Evolutionary conservation across 306 rosid genomes (phyloP), one percentile per base, ranked within the genome.

Genomic region (Glycyrrhiza uralensis): DNA sequence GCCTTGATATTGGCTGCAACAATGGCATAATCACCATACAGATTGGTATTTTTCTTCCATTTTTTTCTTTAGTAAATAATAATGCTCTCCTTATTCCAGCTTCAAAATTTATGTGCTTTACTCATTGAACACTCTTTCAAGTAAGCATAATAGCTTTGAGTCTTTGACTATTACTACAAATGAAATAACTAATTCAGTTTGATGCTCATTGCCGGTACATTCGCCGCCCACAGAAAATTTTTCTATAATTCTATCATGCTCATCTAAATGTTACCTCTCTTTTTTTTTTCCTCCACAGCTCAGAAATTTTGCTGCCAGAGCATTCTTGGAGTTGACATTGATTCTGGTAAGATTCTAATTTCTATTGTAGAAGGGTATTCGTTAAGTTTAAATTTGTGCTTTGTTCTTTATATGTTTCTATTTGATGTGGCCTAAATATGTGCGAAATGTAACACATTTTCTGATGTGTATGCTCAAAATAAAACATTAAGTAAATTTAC

Each of bases 1-100:
- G 97, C 65, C 95, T 94, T 61, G 99, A 94, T 69, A 82, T 91
- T 76, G 96, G 97, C 58, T 91, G 99, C 85, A 94, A 94, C 45
- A 82, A 51, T 74, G 98, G 96, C 28, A 39, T 80, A 11, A 79
- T 94, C 59, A 91, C 99, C 60, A 89, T 89, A 41, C 87, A 86
- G 29, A 94, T 94, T 60, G 97, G 97, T 89, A 90, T 1, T 61
- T 47, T 35, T 42, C 22, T 1, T 24, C 13, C 41, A 3, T 18
- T 0, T 36, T 15, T n/a, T 60, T 41, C 0, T 47, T 41, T 2
- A 2, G 14, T 28, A n/a, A 45, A 12, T 39, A 41, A 46, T 32
- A 1, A 22, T 74, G 29, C 19, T 45, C 32, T 58, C 46, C 32
- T 29, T 45, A 1, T 63, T 74, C 14, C 15, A 5, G 30, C 41